Evolutionary conservation across 441 rosid species (phyloP).

Genomic region (Monsonia emarginata): DNA sequence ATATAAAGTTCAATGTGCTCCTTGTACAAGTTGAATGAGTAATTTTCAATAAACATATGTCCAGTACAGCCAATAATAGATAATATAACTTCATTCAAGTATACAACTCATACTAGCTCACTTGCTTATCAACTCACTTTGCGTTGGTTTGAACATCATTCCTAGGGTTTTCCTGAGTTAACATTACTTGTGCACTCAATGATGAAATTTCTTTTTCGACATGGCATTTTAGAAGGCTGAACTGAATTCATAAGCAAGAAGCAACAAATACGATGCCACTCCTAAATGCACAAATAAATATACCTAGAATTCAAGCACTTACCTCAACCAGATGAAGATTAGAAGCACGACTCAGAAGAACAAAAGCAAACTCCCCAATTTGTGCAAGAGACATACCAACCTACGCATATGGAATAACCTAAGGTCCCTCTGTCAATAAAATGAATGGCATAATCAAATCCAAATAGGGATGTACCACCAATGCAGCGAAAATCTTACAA

Average conservation of each 20-base stretch:
- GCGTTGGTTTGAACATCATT: not conserved
- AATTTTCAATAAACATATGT: not conserved
- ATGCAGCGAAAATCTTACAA: conserved; percentile 41
- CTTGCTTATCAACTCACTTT: not conserved
- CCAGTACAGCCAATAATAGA: not conserved
- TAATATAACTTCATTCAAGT: not conserved
- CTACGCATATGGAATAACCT: conserved; percentile 30
- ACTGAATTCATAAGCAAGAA: not conserved
- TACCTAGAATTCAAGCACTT: conserved; percentile 10
- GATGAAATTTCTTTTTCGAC: not conserved
- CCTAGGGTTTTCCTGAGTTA: not conserved
- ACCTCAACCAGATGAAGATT: conserved; percentile 92
- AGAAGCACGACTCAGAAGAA: conserved; percentile 91
- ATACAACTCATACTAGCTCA: not conserved
- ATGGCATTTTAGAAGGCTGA: not conserved
- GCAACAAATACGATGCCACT: not conserved
- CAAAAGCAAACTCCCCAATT: conserved; percentile 95
- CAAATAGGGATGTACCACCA: conserved; percentile 1
- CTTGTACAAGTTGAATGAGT: not conserved
- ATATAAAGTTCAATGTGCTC: not conserved
- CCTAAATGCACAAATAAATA: not conserved
- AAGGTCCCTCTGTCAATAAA: conserved; percentile 18
- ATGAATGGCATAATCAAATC: conserved; percentile 3
- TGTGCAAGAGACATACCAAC: conserved; percentile 97
- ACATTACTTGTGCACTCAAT: not conserved